These are phyloP conservation scores for Penicillium maclennaniae DNA, from an alignment of 495 filamentous ascomycete genomes.

Conservation along the genomic window DNA sequence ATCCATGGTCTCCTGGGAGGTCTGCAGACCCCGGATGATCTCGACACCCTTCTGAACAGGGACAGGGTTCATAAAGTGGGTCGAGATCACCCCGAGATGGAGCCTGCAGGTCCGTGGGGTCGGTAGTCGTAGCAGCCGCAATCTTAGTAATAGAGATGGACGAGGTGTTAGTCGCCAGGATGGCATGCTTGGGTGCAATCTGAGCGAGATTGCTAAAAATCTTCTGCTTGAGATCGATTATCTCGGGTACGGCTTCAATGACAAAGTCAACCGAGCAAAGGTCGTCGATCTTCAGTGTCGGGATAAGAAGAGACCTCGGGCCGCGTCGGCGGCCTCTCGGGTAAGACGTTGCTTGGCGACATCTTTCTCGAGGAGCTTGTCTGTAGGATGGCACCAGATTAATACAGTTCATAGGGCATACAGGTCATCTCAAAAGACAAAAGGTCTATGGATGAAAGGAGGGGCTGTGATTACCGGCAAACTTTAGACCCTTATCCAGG, in stretches of 20 bases:
- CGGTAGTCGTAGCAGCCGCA: slow-evolving; percentile 72
- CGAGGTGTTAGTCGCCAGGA: slow-evolving; percentile 95
- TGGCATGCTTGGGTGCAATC: slow-evolving; percentile 79
- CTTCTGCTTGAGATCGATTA: slow-evolving; percentile 75
- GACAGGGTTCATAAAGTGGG: slow-evolving; percentile 99
- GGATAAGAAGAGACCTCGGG: slow-evolving; percentile 61
- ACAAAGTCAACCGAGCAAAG: slow-evolving; percentile 90
- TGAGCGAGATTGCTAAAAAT: slow-evolving; percentile 85
- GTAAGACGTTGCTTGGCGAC: slow-evolving; percentile 79
- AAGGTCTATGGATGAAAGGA: not conserved
- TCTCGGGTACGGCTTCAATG: slow-evolving; percentile 97
- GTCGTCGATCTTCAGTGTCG: slow-evolving; percentile 71
- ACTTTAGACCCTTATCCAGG: slow-evolving; percentile 86
- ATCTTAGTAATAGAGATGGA: slow-evolving; percentile 97
- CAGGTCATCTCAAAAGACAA: not conserved
- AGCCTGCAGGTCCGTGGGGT: slow-evolving; percentile 74
- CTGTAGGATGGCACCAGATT: slow-evolving; percentile 37
- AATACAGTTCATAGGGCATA: not conserved
- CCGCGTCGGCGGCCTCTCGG: slow-evolving; percentile 67
- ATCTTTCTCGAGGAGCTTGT: slow-evolving; percentile 90
- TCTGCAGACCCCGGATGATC: slow-evolving; percentile 92
- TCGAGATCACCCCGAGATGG: slow-evolving; percentile 89
- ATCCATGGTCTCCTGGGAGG: slow-evolving; percentile 72
- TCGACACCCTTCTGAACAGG: slow-evolving; percentile 97
- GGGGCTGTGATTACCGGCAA: slow-evolving; percentile 61